Evolutionary conservation across 495 filamentous ascomycete species (phyloP).

Genomic region (Penicillium pulvis): DNA sequence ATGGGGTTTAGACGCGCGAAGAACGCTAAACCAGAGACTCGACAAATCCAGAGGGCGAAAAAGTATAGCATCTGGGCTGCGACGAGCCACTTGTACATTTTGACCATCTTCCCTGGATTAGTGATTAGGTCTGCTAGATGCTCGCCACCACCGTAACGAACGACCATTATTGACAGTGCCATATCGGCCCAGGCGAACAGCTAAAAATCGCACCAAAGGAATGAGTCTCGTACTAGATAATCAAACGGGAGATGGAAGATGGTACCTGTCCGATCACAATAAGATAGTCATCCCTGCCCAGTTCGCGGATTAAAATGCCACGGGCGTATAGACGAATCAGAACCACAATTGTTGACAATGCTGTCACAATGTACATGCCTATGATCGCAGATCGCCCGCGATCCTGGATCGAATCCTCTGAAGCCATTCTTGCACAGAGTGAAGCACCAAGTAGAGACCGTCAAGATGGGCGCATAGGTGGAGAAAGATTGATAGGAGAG

Average conservation of each 20-base stretch:
- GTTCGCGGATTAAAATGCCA: conserved; percentile 8
- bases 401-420: conserved; percentile 6
- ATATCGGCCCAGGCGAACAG: conserved; percentile 12
- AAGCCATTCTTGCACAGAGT: not conserved
- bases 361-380: conserved; percentile 11
- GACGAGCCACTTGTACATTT: conserved; percentile 23
- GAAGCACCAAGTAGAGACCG: not conserved
- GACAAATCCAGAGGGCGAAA: conserved; percentile 23
- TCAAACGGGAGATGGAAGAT: not conserved
- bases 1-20: conserved; percentile 27
- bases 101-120: conserved; percentile 6
- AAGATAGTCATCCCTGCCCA: conserved; percentile 12
- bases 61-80: conserved; percentile 24
- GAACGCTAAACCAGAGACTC: conserved; percentile 25
- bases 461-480: not conserved
- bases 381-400: conserved; percentile 14
- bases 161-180: conserved; percentile 9
- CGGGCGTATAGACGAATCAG: conserved; percentile 12
- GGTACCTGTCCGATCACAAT: conserved; percentile 12
- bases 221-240: not conserved
- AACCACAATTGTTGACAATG: conserved; percentile 8
- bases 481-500: no score
- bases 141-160: conserved; percentile 10
- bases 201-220: not conserved
- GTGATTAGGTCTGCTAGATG: conserved; percentile 7